Evolutionary conservation across 192 early-diverging fungal genomes (phyloP).

Genomic region (Thamnidium elegans): DNA sequence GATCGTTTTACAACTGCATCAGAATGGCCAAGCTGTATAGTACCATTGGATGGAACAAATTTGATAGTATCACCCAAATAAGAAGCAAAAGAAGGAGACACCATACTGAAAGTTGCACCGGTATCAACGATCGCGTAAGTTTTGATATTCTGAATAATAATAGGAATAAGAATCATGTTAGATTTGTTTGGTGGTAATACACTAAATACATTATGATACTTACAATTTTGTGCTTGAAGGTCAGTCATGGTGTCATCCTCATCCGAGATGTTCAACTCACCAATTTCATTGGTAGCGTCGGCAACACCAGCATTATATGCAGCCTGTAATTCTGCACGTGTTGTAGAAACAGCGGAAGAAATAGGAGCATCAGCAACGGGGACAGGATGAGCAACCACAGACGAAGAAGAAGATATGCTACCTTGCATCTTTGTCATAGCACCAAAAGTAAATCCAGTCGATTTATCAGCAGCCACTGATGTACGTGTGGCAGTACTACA

Average conservation of each 20-base stretch:
- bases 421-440: no score
- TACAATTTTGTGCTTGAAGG: neutral
- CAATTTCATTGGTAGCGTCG: no score
- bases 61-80: neutral
- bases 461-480: no score
- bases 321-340: no score
- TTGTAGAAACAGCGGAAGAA: no score
- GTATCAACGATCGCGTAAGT: neutral
- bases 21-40: neutral
- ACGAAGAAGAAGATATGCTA: no score
- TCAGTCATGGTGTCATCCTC: neutral
- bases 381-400: no score
- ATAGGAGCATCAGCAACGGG: no score
- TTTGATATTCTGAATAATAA: neutral
- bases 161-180: neutral
- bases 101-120: neutral
- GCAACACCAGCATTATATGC: no score
- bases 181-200: neutral
- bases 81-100: neutral
- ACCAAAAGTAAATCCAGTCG: no score
- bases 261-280: no score
- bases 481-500: no score
- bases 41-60: neutral
- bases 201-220: neutral
- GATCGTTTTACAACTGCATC: neutral